Percentiles rank a stretch among this genome's conserved stretches.
phyloP scores from a whole-genome alignment of 495 filamentous ascomycete species.

The Patellaria atrata region DNA sequence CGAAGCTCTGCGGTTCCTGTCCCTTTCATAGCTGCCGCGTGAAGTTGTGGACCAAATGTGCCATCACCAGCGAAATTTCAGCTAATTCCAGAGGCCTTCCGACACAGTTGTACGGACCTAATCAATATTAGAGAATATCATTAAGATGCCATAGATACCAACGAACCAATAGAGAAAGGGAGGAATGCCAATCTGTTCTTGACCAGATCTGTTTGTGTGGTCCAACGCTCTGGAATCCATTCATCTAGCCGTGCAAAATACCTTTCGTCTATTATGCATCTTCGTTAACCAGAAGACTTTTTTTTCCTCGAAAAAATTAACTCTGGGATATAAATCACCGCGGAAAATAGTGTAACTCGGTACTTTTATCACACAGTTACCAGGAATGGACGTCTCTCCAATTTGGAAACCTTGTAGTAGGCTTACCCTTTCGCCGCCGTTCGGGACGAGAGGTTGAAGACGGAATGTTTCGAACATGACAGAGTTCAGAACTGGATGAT shows the following conservation, averaged over 20 bases:
- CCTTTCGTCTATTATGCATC: conserved; percentile 1
- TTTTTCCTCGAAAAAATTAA: neutral
- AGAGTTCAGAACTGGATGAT: neutral
- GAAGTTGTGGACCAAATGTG: too few species aligned
- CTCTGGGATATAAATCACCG: neutral
- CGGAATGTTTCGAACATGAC: conserved; percentile 9
- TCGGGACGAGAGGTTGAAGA: conserved; percentile 2
- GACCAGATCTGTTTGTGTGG: conserved; percentile 7
- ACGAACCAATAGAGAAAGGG: conserved; percentile 5
- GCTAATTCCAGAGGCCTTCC: conserved; percentile 6
- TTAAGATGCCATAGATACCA: too few species aligned
- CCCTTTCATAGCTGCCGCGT: too few species aligned
- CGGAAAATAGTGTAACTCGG: conserved; percentile 4
- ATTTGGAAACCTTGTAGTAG: conserved; percentile 6
- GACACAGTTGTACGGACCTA: conserved; percentile 5
- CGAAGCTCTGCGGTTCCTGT: too few species aligned
- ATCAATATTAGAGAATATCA: too few species aligned
- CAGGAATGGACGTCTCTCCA: conserved; percentile 2
- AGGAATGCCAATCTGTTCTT: conserved; percentile 5
- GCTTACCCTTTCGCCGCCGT: conserved; percentile 1
- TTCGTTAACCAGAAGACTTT: too few species aligned
- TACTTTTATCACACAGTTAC: conserved; percentile 1
- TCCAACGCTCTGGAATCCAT: conserved; percentile 12
- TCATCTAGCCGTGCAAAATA: conserved; percentile 4
- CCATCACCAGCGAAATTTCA: conserved; percentile 4